phyloP scores from a whole-genome alignment of 2,329 filamentous ascomycete genomes.

The Alternaria gansuensis region DNA sequence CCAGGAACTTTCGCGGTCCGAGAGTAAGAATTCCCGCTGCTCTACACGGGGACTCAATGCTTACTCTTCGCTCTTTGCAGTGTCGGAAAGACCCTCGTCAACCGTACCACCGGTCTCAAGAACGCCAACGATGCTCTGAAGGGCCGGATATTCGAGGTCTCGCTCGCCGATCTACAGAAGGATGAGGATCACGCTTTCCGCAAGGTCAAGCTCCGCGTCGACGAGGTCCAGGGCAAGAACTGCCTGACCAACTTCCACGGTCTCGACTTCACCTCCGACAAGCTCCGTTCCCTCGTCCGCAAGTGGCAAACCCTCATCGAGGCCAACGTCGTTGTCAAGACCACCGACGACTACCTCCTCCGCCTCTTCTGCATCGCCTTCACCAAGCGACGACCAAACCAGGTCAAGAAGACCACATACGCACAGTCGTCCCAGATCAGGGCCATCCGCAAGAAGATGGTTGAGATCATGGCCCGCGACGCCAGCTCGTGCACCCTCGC shows the following conservation, averaged over 20 bases:
- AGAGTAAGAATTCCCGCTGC: constrained; percentile 75
- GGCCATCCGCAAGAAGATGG: constrained; percentile 99
- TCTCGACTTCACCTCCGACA: constrained; percentile 99
- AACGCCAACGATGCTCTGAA: constrained; percentile 99
- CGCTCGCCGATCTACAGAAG: constrained; percentile 98
- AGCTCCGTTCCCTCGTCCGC: constrained; percentile 97
- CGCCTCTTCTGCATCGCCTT: constrained; percentile 99
- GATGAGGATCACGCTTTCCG: constrained; percentile 99
- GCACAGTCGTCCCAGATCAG: constrained; percentile 96
- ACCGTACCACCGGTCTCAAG: constrained; percentile 99
- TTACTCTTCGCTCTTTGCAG: constrained; percentile 61
- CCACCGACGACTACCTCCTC: constrained; percentile 99
- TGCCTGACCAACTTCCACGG: constrained; percentile 99
- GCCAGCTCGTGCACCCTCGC: constrained; percentile 92
- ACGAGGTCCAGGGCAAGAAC: constrained; percentile 99
- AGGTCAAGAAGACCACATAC: constrained; percentile 99
- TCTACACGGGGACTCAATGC: constrained; percentile 34
- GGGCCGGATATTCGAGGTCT: constrained; percentile 98
- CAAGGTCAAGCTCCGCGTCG: constrained; percentile 98
- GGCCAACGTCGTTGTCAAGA: constrained; percentile 99
- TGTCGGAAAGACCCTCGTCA: constrained; percentile 99
- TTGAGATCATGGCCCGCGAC: constrained; percentile 97
- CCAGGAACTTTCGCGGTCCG: constrained; percentile 93
- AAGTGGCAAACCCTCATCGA: constrained; percentile 99
- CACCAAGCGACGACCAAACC: constrained; percentile 98